Percentiles rank a stretch among this genome's conserved stretches.
Evolutionary conservation across 768 basidiomycete genomes (phyloP).

Genomic region (Cyclocybe aegerita): DNA sequence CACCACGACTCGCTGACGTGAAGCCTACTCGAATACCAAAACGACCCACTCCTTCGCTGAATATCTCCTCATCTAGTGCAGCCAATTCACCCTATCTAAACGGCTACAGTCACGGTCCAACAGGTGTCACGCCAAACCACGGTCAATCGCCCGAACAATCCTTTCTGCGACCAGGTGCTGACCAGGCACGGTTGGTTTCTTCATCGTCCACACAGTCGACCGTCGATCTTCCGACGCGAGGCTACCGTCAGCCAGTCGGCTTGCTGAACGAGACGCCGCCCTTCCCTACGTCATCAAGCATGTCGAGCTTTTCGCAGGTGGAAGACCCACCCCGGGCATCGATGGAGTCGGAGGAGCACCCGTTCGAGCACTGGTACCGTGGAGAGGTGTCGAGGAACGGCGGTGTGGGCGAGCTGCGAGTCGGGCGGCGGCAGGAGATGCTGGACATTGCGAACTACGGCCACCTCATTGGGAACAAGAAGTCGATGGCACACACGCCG

Average conservation of each 20-base stretch:
- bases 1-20: slow-evolving; percentile 42
- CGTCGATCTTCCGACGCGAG: slow-evolving; percentile 16
- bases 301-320: slow-evolving; percentile 34
- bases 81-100: slow-evolving; percentile 29
- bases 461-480: slow-evolving; percentile 46
- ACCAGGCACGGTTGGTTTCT: slow-evolving; percentile 9
- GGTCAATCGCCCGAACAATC: slow-evolving; percentile 15
- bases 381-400: slow-evolving; percentile 86
- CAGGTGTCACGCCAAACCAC: slow-evolving; percentile 18
- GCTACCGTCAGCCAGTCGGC: slow-evolving; percentile 24
- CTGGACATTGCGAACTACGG: slow-evolving; percentile 86
- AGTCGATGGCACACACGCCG: slow-evolving; percentile 22
- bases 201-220: slow-evolving; percentile 23
- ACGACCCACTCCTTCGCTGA: slow-evolving; percentile 24
- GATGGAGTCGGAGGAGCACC: slow-evolving; percentile 76
- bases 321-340: slow-evolving; percentile 55
- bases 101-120: slow-evolving; percentile 16
- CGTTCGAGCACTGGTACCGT: slow-evolving; percentile 89
- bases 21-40: slow-evolving; percentile 57
- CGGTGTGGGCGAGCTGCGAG: slow-evolving; percentile 81
- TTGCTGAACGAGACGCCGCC: slow-evolving; percentile 68
- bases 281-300: slow-evolving; percentile 46
- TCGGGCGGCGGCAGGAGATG: slow-evolving; percentile 79
- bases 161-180: slow-evolving; percentile 11
- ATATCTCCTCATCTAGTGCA: slow-evolving; percentile 14